A percentile compares a stretch with the other conserved stretches of the same genome.
These are phyloP conservation scores for Nothophytophthora sp. DNA, from an alignment of 352 stramenopile species.

Conservation along the genomic window DNA sequence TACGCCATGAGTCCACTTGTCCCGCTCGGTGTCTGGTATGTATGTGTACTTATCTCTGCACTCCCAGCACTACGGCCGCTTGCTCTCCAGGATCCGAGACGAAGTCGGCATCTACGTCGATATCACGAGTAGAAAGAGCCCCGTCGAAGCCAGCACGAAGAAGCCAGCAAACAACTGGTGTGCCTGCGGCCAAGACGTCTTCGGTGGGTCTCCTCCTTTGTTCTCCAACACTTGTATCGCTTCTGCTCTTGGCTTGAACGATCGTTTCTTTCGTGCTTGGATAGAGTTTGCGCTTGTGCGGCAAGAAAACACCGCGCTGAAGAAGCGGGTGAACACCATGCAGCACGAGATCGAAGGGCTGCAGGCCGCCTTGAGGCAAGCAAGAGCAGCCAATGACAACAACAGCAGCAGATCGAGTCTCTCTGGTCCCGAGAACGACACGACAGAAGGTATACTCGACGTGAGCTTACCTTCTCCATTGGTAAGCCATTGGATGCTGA, in stretches of 20 bases:
- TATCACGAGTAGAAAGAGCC: conserved; percentile 21
- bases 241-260: not conserved
- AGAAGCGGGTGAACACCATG: conserved; percentile 46
- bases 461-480: no score
- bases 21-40: not conserved
- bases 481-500: no score
- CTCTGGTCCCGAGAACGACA: conserved; percentile 10
- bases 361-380: conserved; percentile 31
- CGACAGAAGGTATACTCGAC: conserved; percentile 19
- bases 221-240: no score
- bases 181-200: conserved; percentile 22
- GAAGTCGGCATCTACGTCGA: conserved; percentile 62
- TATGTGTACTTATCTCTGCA: not conserved
- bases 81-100: conserved; percentile 61
- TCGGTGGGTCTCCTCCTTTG: conserved; percentile 14
- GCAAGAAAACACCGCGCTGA: conserved; percentile 60
- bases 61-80: conserved; percentile 44
- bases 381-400: not conserved
- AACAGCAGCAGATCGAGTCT: conserved; percentile 7
- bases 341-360: conserved; percentile 55
- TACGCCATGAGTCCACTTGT: conserved; percentile 4
- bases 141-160: conserved; percentile 6
- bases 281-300: conserved; percentile 47
- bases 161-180: conserved; percentile 14
- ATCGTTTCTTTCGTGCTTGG: not conserved